Evolutionary conservation across 257 asterid species (phyloP).

Genomic region (Datura wrightii): DNA sequence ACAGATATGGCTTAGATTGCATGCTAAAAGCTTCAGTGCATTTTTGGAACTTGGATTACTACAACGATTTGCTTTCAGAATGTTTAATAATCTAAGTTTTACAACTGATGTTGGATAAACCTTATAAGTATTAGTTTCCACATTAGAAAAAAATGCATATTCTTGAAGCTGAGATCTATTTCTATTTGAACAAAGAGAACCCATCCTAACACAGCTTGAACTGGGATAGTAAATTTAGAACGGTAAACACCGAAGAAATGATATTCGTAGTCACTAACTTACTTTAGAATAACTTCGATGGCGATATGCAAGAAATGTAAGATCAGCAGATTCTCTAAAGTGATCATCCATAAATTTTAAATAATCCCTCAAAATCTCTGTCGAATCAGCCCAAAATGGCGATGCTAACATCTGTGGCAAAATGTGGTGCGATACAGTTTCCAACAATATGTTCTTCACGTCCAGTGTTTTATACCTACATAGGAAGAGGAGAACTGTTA

Average conservation of each 20-base stretch:
- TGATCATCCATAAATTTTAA: slow-evolving; percentile 92
- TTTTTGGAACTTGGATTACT: slow-evolving; percentile 7
- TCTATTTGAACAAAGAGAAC: neutral
- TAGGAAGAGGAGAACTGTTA: slow-evolving; percentile 38
- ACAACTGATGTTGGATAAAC: slow-evolving; percentile 2
- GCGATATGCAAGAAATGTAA: slow-evolving; percentile 93
- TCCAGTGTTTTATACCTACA: slow-evolving; percentile 91
- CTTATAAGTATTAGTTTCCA: neutral
- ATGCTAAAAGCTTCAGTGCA: neutral
- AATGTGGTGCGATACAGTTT: slow-evolving; percentile 86
- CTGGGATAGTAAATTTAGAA: slow-evolving; percentile 2
- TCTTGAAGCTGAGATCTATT: neutral
- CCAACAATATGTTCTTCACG: slow-evolving; percentile 94
- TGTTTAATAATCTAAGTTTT: neutral
- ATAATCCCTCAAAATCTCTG: slow-evolving; percentile 68
- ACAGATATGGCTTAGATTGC: neutral
- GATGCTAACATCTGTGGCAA: slow-evolving; percentile 92
- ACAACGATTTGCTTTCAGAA: neutral
- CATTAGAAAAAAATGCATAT: neutral
- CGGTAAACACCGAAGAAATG: slow-evolving; percentile 1
- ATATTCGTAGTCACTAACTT: slow-evolving; percentile 34
- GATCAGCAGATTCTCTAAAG: slow-evolving; percentile 95
- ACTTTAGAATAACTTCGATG: slow-evolving; percentile 95
- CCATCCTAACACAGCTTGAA: neutral
- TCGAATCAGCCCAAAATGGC: slow-evolving; percentile 81